Evolutionary conservation across 2,329 filamentous ascomycete species (phyloP), one percentile per base, ranked within the genome.

Genomic region (Penicillium palitans): DNA sequence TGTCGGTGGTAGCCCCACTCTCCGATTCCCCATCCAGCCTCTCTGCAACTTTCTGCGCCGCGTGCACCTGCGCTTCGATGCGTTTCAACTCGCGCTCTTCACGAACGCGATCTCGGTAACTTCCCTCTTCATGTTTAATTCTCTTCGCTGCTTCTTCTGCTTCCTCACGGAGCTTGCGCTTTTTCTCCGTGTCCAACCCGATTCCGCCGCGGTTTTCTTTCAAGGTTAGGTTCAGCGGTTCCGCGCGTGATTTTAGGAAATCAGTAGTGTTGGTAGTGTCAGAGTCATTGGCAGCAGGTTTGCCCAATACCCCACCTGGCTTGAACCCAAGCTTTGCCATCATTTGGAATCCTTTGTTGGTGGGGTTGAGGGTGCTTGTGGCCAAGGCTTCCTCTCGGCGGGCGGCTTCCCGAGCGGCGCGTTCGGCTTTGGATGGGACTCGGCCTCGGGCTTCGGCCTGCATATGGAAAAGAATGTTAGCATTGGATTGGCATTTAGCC

Each of bases 311-410:
- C 37, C 85, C 86, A 25, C 93, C 92, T 21, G 85, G 80, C 58
- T 86, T 88, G 78, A 96, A 99, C 0, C 95, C 95, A 82, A 99
- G 90, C 75, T 91, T 93, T 24, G 91, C 89, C 93, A 99, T 96
- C 91, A 99, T 97, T 64, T 90, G 87, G 61, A 96, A 86, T 1
- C 93, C 95, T 72, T 97, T 98, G 78, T 88, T 96, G 67, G 83
- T 84, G 50, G 85, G 82, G 21, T 87, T 84, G 7, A 96, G 80
- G 49, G 95, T 80, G 6, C 89, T 90, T n/a, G 79, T 90, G 5
- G 87, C 83, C 27, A 97, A 84, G 0, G 90, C 91, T 39, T 83
- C 85, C 72, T 97, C 90, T 52, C 91, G 88, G 17, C 85, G 85
- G 42, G 82, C 83, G 9, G 83, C 84, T 67, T 89, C 91, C 65